Base-by-base conservation (phyloP, 768 basidiomycete species). In the Auriscalpium microsporum region DNA sequence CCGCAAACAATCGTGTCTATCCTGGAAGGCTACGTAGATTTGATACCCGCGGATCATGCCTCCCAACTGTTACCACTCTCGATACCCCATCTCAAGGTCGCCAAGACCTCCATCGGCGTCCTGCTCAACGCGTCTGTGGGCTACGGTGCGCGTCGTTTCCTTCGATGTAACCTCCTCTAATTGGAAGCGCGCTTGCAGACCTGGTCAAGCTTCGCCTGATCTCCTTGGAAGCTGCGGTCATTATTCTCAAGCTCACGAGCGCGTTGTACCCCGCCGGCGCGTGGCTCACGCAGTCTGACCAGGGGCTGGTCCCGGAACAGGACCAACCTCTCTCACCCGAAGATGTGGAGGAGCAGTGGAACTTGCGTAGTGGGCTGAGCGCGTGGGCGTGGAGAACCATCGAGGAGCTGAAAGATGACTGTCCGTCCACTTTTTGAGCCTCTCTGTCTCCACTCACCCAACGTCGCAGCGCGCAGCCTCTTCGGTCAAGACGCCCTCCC, bases 321-420 rank as follows among this genome's bases (percentile, higher is more conserved):
- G 33, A 68, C 13, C 59, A 65, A 1, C 68, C 67, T n/a, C 61
- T 45, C 4, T 56, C 64, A 5, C 62, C 70, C 36, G 67, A 64
- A 38, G 63, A 56, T 19, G 58, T 68, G 45, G 69, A 71, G 36
- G 85, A 88, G 59, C 73, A 79, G 47, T 92, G 89, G 89, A 73
- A 64, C 23, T 66, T 86, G 47, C 80, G 90, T 17, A 78, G 73
- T 53, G 78, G 77, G 8, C 72, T 91, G 33, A 81, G 85, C 2
- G 80, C 77, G 46, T 92, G 90, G 90, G 78, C 82, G 44, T 91
- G 89, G 87, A 77, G 83, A 61, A 77, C 80, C 2, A 78, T 90
- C n/a, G 76, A 79, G 7, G 86, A 86, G 63, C 76, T 90, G 47
- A 82, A 80, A 65, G 84, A 87, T 50, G 86, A 89, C 62, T 75